A percentile compares a stretch with the other conserved stretches of the same genome.
These are phyloP conservation scores for Deinandra increscens DNA, from an alignment of 129 eudicot species.

Conservation along the genomic window DNA sequence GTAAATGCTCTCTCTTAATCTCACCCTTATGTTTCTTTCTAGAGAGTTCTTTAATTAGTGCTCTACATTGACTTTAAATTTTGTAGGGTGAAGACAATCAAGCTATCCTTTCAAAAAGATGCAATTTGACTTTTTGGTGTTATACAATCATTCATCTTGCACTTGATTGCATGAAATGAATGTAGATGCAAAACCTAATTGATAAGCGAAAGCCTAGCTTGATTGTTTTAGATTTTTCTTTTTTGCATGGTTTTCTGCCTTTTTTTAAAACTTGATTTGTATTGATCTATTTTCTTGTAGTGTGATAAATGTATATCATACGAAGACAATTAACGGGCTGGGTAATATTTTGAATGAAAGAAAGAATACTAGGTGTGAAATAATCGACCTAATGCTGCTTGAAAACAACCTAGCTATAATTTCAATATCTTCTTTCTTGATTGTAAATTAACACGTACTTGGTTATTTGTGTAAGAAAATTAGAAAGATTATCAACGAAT, in stretches of 20 bases:
- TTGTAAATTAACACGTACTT: no score
- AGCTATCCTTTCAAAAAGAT: constrained; percentile 10
- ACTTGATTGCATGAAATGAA: constrained; percentile 23
- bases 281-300: no score
- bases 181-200: constrained; percentile 22
- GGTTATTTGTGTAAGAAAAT: no score
- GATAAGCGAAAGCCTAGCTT: constrained; percentile 9
- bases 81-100: constrained; percentile 24
- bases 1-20: constrained; percentile 15
- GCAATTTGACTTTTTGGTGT: constrained; percentile 23
- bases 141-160: constrained; percentile 27
- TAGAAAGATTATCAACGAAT: no score
- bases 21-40: constrained; percentile 24
- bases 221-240: constrained; percentile 14
- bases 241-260: constrained; percentile 28
- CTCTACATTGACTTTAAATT: constrained; percentile 26
- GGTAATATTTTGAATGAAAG: no score
- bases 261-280: constrained; percentile 14
- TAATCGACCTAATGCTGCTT: no score
- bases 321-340: no score
- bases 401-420: no score
- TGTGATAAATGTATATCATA: no score
- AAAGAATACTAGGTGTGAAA: no score
- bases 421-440: no score
- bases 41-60: constrained; percentile 11